Base-by-base conservation (phyloP, 2,329 filamentous ascomycete genomes). In the Pseudocercospora pini-densiflorae region DNA sequence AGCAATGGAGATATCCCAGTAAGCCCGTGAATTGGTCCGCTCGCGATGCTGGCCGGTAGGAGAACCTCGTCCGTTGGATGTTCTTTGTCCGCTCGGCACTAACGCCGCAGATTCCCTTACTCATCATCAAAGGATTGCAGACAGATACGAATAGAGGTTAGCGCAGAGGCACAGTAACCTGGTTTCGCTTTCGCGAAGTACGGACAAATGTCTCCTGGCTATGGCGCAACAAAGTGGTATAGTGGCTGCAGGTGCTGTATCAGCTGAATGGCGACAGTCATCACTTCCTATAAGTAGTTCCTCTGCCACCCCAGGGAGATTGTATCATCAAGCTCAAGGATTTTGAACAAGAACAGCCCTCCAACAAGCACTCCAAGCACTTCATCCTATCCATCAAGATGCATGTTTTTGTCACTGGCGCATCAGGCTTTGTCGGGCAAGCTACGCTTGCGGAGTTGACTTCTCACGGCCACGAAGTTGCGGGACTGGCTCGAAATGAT, bases 401-500 rank as follows among this genome's bases (percentile, higher is more conserved):
- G 67, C 64, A 65, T 57, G 58, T 77, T 59, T 77, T 82, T 33
- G 75, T 82, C 59, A 81, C 80, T 4, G 80, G 81, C 57, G 80
- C 80, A 19, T 81, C 80, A 1, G 81, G 81, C 65, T 77, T 80
- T 27, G 74, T 80, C 12, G 80, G 80, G 64, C 72, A 77, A 3
- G 77, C 76, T 2, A 76, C 79, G 1, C 75, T 81, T 24, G 70
- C 77, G 47, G 72, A 75, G 21, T 77, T 80, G 73, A 73, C 81
- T 36, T 67, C 73, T 16, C 66, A 77, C 5, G 80, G 81, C 64
- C 80, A 84, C 71, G 64, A 71, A 7, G 80, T 85, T 19, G 73
- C 73, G 59, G 81, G 78, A 5, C 79, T 84, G 2, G 81, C 81
- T 3, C 80, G 82, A 57, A 77, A 70, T 45, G 73, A 77, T 10